Base-by-base conservation (phyloP, 441 rosid genomes). In the Macaranga tanarius region DNA sequence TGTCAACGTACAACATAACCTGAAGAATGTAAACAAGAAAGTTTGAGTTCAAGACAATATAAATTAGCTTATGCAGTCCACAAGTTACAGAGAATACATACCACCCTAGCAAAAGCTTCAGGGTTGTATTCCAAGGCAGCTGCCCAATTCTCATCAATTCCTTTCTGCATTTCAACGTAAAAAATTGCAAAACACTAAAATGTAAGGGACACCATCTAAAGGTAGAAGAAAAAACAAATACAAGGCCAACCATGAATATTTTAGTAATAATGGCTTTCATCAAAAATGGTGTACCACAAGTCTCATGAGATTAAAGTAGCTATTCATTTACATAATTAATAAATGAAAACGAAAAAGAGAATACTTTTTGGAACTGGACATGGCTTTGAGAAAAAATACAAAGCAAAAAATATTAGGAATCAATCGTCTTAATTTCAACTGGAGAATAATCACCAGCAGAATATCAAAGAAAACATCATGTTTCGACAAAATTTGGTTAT, bases 61-160 rank as follows among this genome's bases (percentile, higher is more conserved):
- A 51, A 67, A 61, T 45, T 25, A 67, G 64, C 31, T 67, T 54
- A 66, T 65, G 65, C 1, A 15, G 69, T 45, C 59, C 25, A 68
- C 22, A 58, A 62, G 62, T 76, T 63, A 69, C 61, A 42, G 17
- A 85, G 74, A 65, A 75, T 71, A 81, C 98, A 68, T 89, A 95
- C 99, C 96, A 95, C 99, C 81, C 98, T 84, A 54, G 98, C 99
- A 86, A 95, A 95, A 84, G 89, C 98, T 84, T 95, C 99, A 72
- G 99, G 99, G 70, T 92, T 95, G 82, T 95, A 55, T 79, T 95
- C 98, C 83, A 95, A 84, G 73, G 98, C 98, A 80, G 99, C 99
- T 79, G 86, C 99, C 99, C 98, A 90, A 69, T 95, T 95, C 81
- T 95, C 99, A 85, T 92, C 99, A 75, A 95, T 95, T 71, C 99